Evolutionary conservation across 352 stramenopile genomes (phyloP).

Genomic region (Pythium insidiosum): DNA sequence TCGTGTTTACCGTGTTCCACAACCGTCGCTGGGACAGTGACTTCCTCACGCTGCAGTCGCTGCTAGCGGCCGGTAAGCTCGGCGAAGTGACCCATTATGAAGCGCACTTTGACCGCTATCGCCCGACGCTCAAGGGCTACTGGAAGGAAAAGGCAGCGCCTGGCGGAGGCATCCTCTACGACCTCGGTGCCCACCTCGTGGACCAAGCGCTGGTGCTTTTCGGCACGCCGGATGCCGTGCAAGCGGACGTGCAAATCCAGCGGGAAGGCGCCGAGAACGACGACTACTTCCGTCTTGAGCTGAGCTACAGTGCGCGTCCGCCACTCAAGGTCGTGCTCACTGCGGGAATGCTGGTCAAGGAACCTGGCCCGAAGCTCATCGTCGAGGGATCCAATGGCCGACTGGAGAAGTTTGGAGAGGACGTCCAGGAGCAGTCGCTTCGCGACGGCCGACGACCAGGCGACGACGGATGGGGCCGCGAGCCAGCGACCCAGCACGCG

Average conservation of each 20-base stretch:
- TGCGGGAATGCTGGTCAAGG: constrained; percentile 57
- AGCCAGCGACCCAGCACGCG: constrained; percentile 34
- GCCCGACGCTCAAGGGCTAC: constrained; percentile 62
- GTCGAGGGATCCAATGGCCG: constrained; percentile 45
- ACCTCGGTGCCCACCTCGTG: constrained; percentile 58
- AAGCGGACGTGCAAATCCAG: constrained; percentile 65
- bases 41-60: constrained; percentile 47
- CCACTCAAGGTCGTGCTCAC: constrained; percentile 49
- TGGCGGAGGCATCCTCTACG: constrained; percentile 60
- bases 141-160: constrained; percentile 63
- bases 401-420: constrained; percentile 57
- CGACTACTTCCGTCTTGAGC: constrained; percentile 67
- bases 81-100: constrained; percentile 52
- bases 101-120: constrained; percentile 61
- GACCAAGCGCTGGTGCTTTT: constrained; percentile 67
- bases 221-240: constrained; percentile 32
- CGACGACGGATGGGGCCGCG: constrained; percentile 39
- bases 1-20: constrained; percentile 72
- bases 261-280: constrained; percentile 55
- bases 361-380: constrained; percentile 52
- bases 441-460: constrained; percentile 41
- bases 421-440: constrained; percentile 54
- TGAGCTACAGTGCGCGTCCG: constrained; percentile 41
- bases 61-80: constrained; percentile 38
- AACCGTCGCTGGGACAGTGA: constrained; percentile 72